Evolutionary conservation across 2,329 filamentous ascomycete species (phyloP), one percentile per base, ranked within the genome.

Genomic region (Dactylellina parvicollis): DNA sequence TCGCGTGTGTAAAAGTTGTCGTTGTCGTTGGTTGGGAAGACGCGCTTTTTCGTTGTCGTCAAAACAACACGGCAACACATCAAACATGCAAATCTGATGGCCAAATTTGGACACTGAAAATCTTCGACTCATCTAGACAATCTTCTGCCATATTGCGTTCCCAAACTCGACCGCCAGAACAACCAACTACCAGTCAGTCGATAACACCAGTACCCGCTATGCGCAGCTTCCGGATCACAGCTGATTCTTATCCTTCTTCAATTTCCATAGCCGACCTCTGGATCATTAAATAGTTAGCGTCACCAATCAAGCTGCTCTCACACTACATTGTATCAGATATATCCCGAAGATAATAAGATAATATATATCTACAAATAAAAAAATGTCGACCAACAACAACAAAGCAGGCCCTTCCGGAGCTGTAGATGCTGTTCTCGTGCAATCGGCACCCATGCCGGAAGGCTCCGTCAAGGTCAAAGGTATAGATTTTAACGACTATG

Each of bases 401-500:
- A 34, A n/a, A n/a, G 7, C 67, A 8, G 59, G 36, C 7, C 67
- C 59, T 3, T 36, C 59, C 9, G 55, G 47, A 22, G 67, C 67
- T 7, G 44, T 72, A 26, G 67, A 72, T 80, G 94, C 94, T 28
- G 94, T 98, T 49, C 85, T 98, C 56, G 90, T 94, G 77, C 85
- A 89, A 54, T 97, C 94, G 1, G 89, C 90, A 66, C 90, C 91
- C 61, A 88, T 96, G 80, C 91, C 94, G 14, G 85, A 88, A 61
- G 89, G 86, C 49, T 87, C 75, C 8, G 70, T 75, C 22, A 87
- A 91, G 79, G 94, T 99, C 34, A 87, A 90, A 79, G 95, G 96
- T 78, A 86, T 98, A 74, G 94, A 99, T 80, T 99, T 98, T 82
- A 90, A 97, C 83, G 85, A 90, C 57, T 87, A 92, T 81, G 88